Base-by-base conservation (phyloP, 441 rosid genomes). In the Eutrema salsugineum region DNA sequence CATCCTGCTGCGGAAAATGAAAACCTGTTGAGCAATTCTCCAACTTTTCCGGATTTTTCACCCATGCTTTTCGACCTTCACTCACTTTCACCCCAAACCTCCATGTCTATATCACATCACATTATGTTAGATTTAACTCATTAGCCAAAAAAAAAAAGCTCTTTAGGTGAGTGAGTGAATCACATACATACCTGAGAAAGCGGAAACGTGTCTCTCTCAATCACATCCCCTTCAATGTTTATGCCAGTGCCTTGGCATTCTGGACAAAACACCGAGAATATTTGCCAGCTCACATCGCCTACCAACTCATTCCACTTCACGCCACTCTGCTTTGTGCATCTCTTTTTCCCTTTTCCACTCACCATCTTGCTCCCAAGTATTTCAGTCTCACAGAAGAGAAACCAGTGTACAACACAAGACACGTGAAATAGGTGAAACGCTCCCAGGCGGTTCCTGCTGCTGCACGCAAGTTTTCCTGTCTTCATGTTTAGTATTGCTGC, bases 171-270 rank as follows among this genome's bases (percentile, higher is more conserved):
- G 5, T 11, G 17, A 43, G n/a, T 32, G 51, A 42, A 50, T 20
- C 63, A 44, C 14, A 66, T 24, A 46, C 73, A 67, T 79, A 95
- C 99, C 97, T 93, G 93, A 53, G 96, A 85, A 72, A 89, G 96
- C 8, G 90, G 81, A 63, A 86, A 61, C 63, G 78, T 76, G 56
- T 90, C 88, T 71, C 72, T 78, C 90, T 95, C 97, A 59, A 83
- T 81, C 50, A 71, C 82, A 67, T 80, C 86, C 65, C 87, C 88
- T 50, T 88, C 85, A 51, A 85, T 55, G 28, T 80, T 53, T 22
- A 81, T 65, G 43, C 98, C 94, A 6, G 97, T 91, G 69, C 99
- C 98, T 77, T 92, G 99, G 79, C 96, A 95, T 82, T 91, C 93
- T 59, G 99, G 93, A 78, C 97, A 95, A 84, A 91, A 87, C 35